Evolutionary conservation across 352 stramenopile genomes (phyloP), one percentile per base, ranked within the genome.

Genomic region (Pythium diclinum): DNA sequence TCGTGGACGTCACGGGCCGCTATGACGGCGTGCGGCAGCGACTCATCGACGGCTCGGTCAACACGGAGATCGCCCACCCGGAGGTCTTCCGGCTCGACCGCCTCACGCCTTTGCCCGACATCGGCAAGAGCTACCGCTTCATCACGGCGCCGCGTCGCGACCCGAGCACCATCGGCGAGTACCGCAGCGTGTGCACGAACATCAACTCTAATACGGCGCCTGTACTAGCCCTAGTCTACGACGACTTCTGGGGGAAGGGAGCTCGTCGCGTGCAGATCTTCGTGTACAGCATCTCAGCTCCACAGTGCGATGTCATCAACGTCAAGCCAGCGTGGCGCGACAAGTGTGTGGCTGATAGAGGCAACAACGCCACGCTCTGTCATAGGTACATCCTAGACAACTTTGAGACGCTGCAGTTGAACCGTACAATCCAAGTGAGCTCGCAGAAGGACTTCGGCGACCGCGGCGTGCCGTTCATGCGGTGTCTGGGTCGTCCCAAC

Each of bases 381-480:
- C 68, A 87, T 28, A 55, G 67, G 23, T 78, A 80, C 48, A 79
- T 88, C 11, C 57, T 85, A 6, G 68, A 77, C 52, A 68, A 83
- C 21, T 88, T 83, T 19, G 65, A 79, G 1, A 25, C 57, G 9
- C 66, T 87, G 5, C 57, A 64, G 4, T 17, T 68, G 2, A 62
- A 79, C 23, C 69, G 72, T 0, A n/a, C 54, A 13, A 73, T 79
- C 32, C 78, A 83, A 52, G 72, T 68, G 3, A 73, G 59, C 8
- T 38, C 74, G 6, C 58, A 63, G 2, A 67, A 63, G 16, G 79
- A 87, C 38, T 82, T 83, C 34, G 79, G 79, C 1, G 56, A 55
- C 21, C 28, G 47, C 16, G 79, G 79, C 10, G 65, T 76, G 54
- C 74, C 79, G 0, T 87, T 87, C 16, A 30, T 88, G 30, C 75